A percentile compares a stretch with the other conserved stretches of the same genome.
Evolutionary conservation across 768 basidiomycete genomes (phyloP).

Genomic region (Pulveroboletus sp.): DNA sequence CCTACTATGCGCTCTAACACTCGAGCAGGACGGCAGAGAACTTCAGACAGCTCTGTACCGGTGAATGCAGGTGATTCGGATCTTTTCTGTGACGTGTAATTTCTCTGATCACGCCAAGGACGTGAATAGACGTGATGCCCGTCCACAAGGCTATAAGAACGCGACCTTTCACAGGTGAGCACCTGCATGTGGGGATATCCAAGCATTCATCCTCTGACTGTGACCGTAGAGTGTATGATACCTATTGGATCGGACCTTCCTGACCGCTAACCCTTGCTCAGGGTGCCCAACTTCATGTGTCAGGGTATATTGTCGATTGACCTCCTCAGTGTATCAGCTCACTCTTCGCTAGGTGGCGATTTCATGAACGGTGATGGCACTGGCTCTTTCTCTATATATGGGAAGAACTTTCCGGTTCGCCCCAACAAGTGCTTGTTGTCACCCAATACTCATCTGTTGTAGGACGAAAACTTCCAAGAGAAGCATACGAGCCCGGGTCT

Average conservation of each 20-base stretch:
- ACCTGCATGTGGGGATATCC: neutral
- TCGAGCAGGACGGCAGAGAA: conserved; percentile 86
- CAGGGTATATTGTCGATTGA: conserved; percentile 50
- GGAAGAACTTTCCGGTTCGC: conserved; percentile 83
- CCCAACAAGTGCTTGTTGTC: neutral
- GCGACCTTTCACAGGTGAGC: conserved; percentile 88
- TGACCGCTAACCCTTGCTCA: conserved; percentile 27
- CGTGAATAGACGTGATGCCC: conserved; percentile 44
- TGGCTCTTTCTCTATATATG: conserved; percentile 95
- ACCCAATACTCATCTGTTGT: neutral
- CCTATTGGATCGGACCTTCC: conserved; percentile 1
- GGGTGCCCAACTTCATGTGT: conserved; percentile 93
- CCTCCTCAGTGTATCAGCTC: neutral
- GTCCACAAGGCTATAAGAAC: conserved; percentile 88
- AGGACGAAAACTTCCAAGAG: conserved; percentile 95
- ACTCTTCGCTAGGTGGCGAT: conserved; percentile 65
- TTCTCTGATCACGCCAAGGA: conserved; percentile 15
- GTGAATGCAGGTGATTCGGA: conserved; percentile 76
- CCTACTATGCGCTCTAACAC: conserved; percentile 1
- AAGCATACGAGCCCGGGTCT: conserved; percentile 86
- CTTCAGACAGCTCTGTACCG: conserved; percentile 94
- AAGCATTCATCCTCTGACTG: conserved; percentile 7
- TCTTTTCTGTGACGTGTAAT: neutral
- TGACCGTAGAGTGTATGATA: conserved; percentile 60
- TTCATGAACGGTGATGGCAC: conserved; percentile 95